Base-by-base conservation (phyloP, 2,329 filamentous ascomycete genomes). In the Aspergillus fumigatus region DNA sequence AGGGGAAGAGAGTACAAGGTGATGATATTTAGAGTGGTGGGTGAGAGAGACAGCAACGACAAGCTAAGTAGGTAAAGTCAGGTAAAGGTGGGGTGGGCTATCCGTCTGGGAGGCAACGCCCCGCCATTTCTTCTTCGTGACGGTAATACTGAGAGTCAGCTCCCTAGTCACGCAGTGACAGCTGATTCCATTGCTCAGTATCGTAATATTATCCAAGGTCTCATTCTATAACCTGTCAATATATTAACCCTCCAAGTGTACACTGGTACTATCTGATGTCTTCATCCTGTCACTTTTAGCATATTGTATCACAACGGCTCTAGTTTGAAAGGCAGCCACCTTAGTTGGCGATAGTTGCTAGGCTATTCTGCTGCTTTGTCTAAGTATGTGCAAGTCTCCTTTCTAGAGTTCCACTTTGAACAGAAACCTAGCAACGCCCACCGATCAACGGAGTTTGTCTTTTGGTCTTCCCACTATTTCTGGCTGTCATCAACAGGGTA, bases 1-100 rank as follows among this genome's bases (percentile, higher is more conserved):
- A 38, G 50, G 27, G 19, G 21, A 32, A 47, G 35, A 51, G 32
- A 48, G 48, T 25, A 43, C 51, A 55, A 48, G 53, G 48, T 38
- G 52, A 53, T 38, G 52, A 53, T 54, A 47, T 61, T 57, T 54
- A 45, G 52, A 48, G 55, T 29, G 55, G 53, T 54, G 52, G 54
- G 57, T 55, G 53, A 53, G 51, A 55, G 55, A 56, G 50, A 51
- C 40, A 53, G 48, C 53, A n/a, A 50, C 51, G 48, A 47, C 25
- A 43, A 56, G 54, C 56, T 49, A 53, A 56, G 52, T 58, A 51
- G 32, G 48, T 43, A 19, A 21, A 8, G 17, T 43, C 7, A 21
- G 40, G 40, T 43, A 7, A 43, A 43, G 21, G 40, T 43, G 40
- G 40, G 40, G 40, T 43, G 40, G 19, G 4, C n/a, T 43, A 23